Conservation (phyloP, 2,329 filamentous ascomycete species). For the Coniochaeta sp. region DNA sequence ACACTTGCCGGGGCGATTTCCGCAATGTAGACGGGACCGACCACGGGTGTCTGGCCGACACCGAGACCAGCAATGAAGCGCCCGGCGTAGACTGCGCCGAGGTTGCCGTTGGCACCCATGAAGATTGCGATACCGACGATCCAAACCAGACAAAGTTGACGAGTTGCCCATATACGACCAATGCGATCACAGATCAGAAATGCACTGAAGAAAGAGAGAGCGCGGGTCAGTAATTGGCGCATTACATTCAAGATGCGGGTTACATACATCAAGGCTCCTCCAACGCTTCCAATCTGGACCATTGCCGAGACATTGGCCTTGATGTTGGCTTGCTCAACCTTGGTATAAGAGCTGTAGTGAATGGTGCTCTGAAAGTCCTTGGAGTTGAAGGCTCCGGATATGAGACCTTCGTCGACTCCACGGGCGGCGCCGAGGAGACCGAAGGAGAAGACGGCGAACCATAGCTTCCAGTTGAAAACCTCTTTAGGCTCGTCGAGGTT, state of each 20-base stretch:
- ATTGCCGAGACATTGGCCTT: slow-evolving; percentile 73
- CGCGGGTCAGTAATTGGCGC: neutral
- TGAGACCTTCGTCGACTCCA: slow-evolving; percentile 75
- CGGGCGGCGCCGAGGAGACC: slow-evolving; percentile 69
- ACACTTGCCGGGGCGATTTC: slow-evolving; percentile 63
- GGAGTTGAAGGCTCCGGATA: slow-evolving; percentile 63
- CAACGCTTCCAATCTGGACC: slow-evolving; percentile 73
- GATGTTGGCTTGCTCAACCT: slow-evolving; percentile 54
- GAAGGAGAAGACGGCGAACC: slow-evolving; percentile 69
- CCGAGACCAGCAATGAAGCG: slow-evolving; percentile 60
- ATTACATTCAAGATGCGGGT: neutral
- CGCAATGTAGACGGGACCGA: slow-evolving; percentile 64
- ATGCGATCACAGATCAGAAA: slow-evolving; percentile 53
- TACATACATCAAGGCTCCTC: slow-evolving; percentile 41
- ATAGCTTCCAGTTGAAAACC: slow-evolving; percentile 70
- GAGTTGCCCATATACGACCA: slow-evolving; percentile 55
- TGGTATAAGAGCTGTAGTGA: slow-evolving; percentile 43
- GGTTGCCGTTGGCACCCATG: slow-evolving; percentile 44
- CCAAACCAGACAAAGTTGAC: slow-evolving; percentile 49
- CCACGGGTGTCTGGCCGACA: slow-evolving; percentile 59
- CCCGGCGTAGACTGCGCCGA: slow-evolving; percentile 54
- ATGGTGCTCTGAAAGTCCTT: slow-evolving; percentile 55
- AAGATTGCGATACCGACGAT: slow-evolving; percentile 51
- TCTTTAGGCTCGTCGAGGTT: slow-evolving; percentile 59
- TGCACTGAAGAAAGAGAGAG: slow-evolving; percentile 28